These are phyloP conservation scores for Tephrocybe rancida DNA, from an alignment of 768 basidiomycete genomes.

Conservation along the genomic window DNA sequence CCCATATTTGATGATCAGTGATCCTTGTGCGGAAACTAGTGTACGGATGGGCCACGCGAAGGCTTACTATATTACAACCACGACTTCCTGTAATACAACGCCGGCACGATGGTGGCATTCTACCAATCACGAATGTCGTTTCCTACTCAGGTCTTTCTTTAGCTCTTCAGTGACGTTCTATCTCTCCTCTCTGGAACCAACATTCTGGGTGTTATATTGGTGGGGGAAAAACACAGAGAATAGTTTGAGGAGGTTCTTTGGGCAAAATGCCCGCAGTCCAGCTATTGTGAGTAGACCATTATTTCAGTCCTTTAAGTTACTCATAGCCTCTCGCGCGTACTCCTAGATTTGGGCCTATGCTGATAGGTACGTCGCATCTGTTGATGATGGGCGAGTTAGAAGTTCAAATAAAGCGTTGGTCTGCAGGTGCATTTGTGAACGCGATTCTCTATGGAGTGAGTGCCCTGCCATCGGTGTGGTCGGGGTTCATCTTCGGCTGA, in stretches of 20 bases:
- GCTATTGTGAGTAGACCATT: constrained; percentile 17
- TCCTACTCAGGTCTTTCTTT: neutral
- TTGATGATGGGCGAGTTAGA: constrained; percentile 22
- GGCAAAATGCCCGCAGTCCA: constrained; percentile 13
- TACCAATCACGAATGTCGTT: constrained; percentile 2
- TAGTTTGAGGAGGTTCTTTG: neutral
- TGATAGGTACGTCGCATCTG: constrained; percentile 37
- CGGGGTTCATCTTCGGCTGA: neutral
- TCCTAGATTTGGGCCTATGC: constrained; percentile 45
- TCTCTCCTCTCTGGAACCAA: neutral
- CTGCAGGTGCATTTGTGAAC: constrained; percentile 26
- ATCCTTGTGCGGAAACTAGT: neutral
- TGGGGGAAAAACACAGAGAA: neutral
- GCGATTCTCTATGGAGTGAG: constrained; percentile 50
- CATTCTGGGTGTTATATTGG: neutral
- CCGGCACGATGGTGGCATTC: constrained; percentile 1
- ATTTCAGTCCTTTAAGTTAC: too few relatives aligned
- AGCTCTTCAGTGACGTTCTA: neutral
- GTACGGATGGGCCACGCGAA: neutral
- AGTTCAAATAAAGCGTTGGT: neutral
- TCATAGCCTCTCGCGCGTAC: neutral
- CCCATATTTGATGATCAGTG: too few relatives aligned
- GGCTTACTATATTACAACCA: neutral
- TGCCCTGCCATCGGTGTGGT: neutral
- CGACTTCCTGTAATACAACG: neutral